Conservation (phyloP, 176 grass and related monocot species). For the Puya raimondii region DNA sequence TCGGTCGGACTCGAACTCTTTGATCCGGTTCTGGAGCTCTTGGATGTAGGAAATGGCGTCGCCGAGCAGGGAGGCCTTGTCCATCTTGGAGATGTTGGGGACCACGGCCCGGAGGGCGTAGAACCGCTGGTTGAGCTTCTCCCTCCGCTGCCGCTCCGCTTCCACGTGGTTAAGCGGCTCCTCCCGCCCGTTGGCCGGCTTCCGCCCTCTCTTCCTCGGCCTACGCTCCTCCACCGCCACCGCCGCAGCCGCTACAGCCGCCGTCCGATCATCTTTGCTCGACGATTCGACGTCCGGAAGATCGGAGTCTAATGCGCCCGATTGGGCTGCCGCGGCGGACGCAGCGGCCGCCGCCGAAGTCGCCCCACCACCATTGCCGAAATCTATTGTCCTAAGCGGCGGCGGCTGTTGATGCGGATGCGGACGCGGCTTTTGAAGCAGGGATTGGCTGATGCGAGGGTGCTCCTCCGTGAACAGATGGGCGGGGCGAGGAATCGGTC, state of each 20-base stretch:
- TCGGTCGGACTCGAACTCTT: constrained; percentile 15
- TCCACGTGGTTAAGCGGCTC: constrained; percentile 94
- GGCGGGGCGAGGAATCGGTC: no score
- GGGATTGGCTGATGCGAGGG: no score
- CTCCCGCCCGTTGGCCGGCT: constrained; percentile 80
- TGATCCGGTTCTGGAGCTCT: constrained; percentile 55
- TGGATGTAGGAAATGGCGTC: constrained; percentile 82
- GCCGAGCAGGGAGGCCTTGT: constrained; percentile 80
- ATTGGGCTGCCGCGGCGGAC: no score
- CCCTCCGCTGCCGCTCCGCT: constrained; percentile 85
- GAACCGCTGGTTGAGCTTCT: constrained; percentile 94
- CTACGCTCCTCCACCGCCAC: constrained; percentile 26
- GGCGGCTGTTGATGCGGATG: neutral
- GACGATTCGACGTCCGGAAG: neutral
- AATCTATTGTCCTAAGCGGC: constrained; percentile 16
- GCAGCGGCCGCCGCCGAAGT: neutral
- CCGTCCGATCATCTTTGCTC: constrained; percentile 17
- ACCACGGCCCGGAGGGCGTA: constrained; percentile 79
- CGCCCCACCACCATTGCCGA: neutral
- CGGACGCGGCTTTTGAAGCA: neutral
- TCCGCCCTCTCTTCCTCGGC: constrained; percentile 71
- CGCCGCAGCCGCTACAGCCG: neutral
- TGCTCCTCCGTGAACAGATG: no score
- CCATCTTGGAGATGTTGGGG: constrained; percentile 86
- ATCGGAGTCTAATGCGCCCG: no score